These are phyloP conservation scores for Platanthera zijinensis DNA, from an alignment of 106 monocot species.

Conservation along the genomic window DNA sequence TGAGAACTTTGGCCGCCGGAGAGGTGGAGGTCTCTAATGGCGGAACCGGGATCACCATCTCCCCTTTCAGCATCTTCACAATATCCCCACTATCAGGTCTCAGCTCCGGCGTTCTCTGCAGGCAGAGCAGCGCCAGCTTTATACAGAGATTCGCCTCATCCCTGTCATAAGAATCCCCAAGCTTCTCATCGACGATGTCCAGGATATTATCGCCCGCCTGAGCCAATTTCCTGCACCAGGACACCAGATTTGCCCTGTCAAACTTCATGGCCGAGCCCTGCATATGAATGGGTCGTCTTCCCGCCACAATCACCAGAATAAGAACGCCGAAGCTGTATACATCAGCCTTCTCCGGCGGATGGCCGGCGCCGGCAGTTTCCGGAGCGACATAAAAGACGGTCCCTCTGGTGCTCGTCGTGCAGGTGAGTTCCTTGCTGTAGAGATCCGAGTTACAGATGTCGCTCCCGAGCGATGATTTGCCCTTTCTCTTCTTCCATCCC, in stretches of 20 bases:
- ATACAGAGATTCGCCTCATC: slow-evolving; percentile 59
- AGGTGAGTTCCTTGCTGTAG: slow-evolving; percentile 65
- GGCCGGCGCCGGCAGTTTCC: slow-evolving; percentile 31
- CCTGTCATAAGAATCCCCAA: slow-evolving; percentile 39
- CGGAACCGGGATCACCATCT: slow-evolving; percentile 50
- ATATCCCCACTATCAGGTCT: slow-evolving; percentile 68
- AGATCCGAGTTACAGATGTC: not conserved
- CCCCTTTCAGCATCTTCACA: slow-evolving; percentile 70
- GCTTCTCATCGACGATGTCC: slow-evolving; percentile 68
- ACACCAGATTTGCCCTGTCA: slow-evolving; percentile 71
- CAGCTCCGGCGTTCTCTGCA: slow-evolving; percentile 73
- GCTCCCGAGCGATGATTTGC: not conserved
- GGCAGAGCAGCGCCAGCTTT: slow-evolving; percentile 50
- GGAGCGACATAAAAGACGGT: slow-evolving; percentile 85
- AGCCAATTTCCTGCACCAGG: slow-evolving; percentile 30
- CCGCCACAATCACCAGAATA: slow-evolving; percentile 68
- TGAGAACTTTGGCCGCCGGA: not conserved
- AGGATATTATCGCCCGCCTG: slow-evolving; percentile 40
- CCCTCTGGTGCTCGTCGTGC: slow-evolving; percentile 81
- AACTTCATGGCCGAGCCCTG: slow-evolving; percentile 66
- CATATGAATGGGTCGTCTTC: slow-evolving; percentile 71
- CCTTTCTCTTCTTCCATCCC: not conserved
- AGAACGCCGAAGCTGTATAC: slow-evolving; percentile 80
- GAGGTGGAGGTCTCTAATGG: slow-evolving; percentile 41
- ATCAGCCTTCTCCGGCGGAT: slow-evolving; percentile 64